Evolutionary conservation across 2,329 filamentous ascomycete genomes (phyloP).

Genomic region (Meredithiella fracta): DNA sequence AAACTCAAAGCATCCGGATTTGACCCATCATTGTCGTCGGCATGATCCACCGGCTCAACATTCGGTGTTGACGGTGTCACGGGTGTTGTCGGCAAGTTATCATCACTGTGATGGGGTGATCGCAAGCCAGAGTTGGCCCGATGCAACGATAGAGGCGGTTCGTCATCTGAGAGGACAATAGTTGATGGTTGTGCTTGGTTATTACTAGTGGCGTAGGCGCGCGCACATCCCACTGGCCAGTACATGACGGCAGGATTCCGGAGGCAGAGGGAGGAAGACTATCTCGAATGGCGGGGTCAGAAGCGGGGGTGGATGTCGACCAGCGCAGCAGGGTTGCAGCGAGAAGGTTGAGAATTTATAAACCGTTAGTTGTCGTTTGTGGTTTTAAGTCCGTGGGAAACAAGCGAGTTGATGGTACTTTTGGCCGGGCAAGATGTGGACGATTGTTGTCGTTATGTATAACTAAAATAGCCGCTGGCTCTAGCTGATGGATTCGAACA

Average conservation of each 20-base stretch:
- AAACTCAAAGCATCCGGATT: neutral
- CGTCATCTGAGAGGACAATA: slow-evolving; percentile 37
- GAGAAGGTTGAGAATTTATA: neutral
- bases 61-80: slow-evolving; percentile 39
- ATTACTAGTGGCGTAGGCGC: slow-evolving; percentile 65
- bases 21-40: slow-evolving; percentile 23
- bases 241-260: slow-evolving; percentile 43
- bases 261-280: neutral
- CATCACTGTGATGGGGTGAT: slow-evolving; percentile 12
- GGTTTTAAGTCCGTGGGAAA: no score
- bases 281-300: neutral
- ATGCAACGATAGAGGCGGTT: slow-evolving; percentile 20
- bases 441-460: no score
- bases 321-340: neutral
- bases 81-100: slow-evolving; percentile 26
- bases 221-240: slow-evolving; percentile 75
- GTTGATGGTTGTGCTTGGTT: slow-evolving; percentile 36
- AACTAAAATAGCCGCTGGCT: no score
- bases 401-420: no score
- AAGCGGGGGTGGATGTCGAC: neutral
- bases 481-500: neutral
- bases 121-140: slow-evolving; percentile 7
- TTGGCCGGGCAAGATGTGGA: no score
- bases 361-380: no score
- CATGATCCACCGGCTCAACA: slow-evolving; percentile 39